Conservation (phyloP, 371 early-diverging fungal genomes). For the Blakeslea trispora region DNA sequence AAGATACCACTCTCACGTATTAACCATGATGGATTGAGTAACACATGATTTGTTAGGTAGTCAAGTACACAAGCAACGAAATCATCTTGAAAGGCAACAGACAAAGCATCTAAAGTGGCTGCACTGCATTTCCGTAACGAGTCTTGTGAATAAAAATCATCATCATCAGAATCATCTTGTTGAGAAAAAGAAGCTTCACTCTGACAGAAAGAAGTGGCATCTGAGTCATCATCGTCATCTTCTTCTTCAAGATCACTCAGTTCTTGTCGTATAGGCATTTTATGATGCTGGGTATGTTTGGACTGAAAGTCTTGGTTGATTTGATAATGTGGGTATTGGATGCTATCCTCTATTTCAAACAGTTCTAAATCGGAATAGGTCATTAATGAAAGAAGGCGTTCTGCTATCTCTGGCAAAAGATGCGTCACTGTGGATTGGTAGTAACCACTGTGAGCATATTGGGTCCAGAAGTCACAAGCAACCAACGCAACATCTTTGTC, state of each 20-base stretch:
- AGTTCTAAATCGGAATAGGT: constrained; percentile 86
- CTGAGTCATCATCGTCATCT: constrained; percentile 7
- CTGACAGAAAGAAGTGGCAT: constrained; percentile 9
- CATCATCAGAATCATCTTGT: constrained; percentile 70
- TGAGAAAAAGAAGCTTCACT: not conserved
- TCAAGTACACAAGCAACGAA: constrained; percentile 66
- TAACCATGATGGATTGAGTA: constrained; percentile 77
- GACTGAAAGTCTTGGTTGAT: constrained; percentile 71
- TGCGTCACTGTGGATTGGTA: constrained; percentile 67
- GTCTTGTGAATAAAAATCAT: constrained; percentile 81
- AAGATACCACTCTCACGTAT: constrained; percentile 87
- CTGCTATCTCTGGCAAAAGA: constrained; percentile 70
- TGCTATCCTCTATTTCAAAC: constrained; percentile 41
- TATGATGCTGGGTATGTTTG: constrained; percentile 12
- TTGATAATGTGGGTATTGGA: constrained; percentile 63
- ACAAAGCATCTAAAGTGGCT: constrained; percentile 83
- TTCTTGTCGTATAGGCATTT: constrained; percentile 56
- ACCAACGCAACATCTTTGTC: constrained; percentile 78
- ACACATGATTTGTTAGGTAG: constrained; percentile 69
- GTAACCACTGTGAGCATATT: constrained; percentile 82
- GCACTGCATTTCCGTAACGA: constrained; percentile 92
- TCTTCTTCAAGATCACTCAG: constrained; percentile 17
- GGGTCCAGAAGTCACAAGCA: constrained; percentile 93
- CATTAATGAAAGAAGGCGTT: constrained; percentile 84
- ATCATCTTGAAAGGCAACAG: constrained; percentile 72